phyloP scores from a whole-genome alignment of 768 basidiomycete genomes.

The Holtermanniella nyarrowii region DNA sequence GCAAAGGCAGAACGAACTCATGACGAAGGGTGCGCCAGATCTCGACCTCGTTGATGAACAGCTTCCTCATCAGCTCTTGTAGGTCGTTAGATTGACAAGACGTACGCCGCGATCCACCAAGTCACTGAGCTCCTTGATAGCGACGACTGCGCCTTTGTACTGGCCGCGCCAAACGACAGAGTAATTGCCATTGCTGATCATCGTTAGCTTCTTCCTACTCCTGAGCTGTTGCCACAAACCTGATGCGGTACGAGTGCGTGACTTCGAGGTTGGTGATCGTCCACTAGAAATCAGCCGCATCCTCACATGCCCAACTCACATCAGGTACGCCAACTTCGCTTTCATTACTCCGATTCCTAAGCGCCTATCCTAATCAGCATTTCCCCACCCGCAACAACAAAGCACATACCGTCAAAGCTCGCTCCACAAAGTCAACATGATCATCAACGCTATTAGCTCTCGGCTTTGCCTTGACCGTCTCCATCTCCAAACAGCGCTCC shows the following conservation, averaged over 20 bases:
- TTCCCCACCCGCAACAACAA: not conserved
- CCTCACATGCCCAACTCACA: slow-evolving; percentile 17
- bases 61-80: slow-evolving; percentile 50
- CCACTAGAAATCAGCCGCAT: slow-evolving; percentile 47
- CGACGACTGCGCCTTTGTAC: slow-evolving; percentile 52
- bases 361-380: slow-evolving; percentile 6
- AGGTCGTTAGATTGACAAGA: not conserved
- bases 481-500: not conserved
- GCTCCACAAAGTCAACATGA: not conserved
- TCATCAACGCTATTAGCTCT: not conserved
- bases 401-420: not conserved
- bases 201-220: no score
- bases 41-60: slow-evolving; percentile 61
- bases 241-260: slow-evolving; percentile 58
- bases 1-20: slow-evolving; percentile 60
- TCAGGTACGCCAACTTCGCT: slow-evolving; percentile 21
- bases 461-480: not conserved
- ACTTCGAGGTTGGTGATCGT: slow-evolving; percentile 55
- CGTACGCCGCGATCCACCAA: slow-evolving; percentile 14
- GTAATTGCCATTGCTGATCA: no score
- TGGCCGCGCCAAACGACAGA: slow-evolving; percentile 66
- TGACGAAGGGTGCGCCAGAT: slow-evolving; percentile 65
- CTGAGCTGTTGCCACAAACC: no score
- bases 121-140: slow-evolving; percentile 45
- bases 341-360: slow-evolving; percentile 12